Percentiles rank a stretch among this genome's conserved stretches.
Conservation (phyloP, 305 asterid genomes). For the Solanum hybrid region DNA sequence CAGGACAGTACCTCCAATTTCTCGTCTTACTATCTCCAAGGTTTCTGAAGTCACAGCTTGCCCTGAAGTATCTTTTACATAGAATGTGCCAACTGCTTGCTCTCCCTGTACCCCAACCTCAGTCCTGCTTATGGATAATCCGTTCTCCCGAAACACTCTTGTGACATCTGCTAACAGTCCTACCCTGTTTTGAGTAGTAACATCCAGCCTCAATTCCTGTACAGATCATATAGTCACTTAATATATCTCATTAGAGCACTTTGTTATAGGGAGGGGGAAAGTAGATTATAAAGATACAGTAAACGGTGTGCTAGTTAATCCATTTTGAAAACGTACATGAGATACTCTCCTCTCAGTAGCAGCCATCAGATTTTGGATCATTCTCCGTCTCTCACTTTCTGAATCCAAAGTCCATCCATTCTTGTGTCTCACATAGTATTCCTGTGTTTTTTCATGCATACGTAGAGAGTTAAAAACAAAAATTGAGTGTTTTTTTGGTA, state of each 20-base stretch:
- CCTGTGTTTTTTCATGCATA: constrained; percentile 29
- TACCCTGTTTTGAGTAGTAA: constrained; percentile 43
- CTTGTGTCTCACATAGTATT: constrained; percentile 56
- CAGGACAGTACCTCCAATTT: constrained; percentile 41
- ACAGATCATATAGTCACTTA: background rate
- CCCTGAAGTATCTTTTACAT: constrained; percentile 59
- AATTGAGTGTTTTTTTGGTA: background rate
- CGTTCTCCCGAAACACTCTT: constrained; percentile 68
- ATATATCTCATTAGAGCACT: background rate
- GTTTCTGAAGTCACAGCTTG: constrained; percentile 36
- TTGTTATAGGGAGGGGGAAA: background rate
- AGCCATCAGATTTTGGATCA: constrained; percentile 60
- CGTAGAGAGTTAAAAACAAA: background rate
- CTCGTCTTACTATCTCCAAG: constrained; percentile 43
- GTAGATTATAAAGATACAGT: background rate
- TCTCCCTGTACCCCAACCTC: constrained; percentile 58
- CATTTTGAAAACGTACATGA: constrained; percentile 33
- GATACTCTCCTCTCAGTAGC: constrained; percentile 82
- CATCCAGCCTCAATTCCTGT: constrained; percentile 63
- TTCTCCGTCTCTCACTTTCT: constrained; percentile 41
- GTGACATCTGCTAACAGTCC: constrained; percentile 71
- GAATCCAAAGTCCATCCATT: constrained; percentile 40
- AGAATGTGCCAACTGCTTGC: constrained; percentile 68
- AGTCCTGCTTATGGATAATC: constrained; percentile 61
- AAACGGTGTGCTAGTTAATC: background rate